Evolutionary conservation across 768 basidiomycete species (phyloP), one percentile per base, ranked within the genome.

Genomic region (Boletus sensibilis): DNA sequence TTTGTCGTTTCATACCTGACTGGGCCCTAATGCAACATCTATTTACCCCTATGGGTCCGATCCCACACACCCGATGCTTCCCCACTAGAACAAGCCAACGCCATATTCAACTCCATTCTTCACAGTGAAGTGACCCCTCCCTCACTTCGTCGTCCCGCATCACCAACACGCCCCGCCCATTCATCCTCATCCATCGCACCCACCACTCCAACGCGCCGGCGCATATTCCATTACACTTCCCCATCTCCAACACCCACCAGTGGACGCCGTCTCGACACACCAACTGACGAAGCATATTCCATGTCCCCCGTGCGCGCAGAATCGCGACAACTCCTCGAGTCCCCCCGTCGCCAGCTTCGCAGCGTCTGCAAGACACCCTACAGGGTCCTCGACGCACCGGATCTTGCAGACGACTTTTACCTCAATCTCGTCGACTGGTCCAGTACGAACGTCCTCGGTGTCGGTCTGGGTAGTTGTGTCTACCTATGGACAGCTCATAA

Each of bases 341-440:
- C 87, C 52, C 94, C 95, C 0, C 80, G 91, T 29, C 85, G 91
- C 48, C 80, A 87, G 55, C 82, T 91, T 8, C 84, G 96, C 42
- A 86, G 79, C 55, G 90, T 98, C 2, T 88, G 88, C 76, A 94
- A 96, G 72, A 97, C 95, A 0, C 96, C 96, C 2, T 98, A 96
- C 76, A 86, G 97, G 55, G 96, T 98, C 1, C 82, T 98, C 34
- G 96, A 99, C 68, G 96, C 96, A 9, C 97, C 96, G 0, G 95
- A 98, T 53, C 84, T 99, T 13, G 93, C 94, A 29, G 96, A 98
- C 69, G 96, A 99, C 71, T 99, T 98, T 72, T 98, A 99, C 67
- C 87, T 99, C 59, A 98, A 98, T 67, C 81, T 98, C 12, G 94
- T 98, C 23, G 95, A 98, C 60, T 98, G 97, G 97, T 92, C 90